A percentile compares a stretch with the other conserved stretches of the same genome.
These are phyloP conservation scores for Pythium oligandrum DNA, from an alignment of 352 stramenopile genomes.

Conservation along the genomic window DNA sequence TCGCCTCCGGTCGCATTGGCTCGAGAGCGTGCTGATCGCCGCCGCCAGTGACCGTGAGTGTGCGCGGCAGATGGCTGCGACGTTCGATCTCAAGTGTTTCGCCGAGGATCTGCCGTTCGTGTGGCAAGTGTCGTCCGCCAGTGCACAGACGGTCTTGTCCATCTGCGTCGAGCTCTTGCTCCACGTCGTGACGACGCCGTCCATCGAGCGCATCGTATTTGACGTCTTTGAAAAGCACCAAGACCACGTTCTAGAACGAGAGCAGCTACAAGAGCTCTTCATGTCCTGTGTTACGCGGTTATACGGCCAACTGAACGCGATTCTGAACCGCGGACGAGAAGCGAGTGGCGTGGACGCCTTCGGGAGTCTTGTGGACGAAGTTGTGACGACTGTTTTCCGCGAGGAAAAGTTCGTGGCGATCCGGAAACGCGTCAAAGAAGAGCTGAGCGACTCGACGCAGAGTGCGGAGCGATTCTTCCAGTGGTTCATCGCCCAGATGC, in stretches of 20 bases:
- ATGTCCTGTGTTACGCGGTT: conserved; percentile 5
- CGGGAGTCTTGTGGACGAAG: conserved; percentile 26
- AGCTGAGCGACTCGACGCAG: conserved; percentile 1
- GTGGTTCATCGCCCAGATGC: conserved; percentile 7
- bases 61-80: not conserved
- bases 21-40: not conserved
- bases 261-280: conserved; percentile 6
- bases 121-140: not conserved
- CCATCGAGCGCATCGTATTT: conserved; percentile 1
- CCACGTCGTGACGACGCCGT: conserved; percentile 5
- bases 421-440: conserved; percentile 3
- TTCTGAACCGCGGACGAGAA: not conserved
- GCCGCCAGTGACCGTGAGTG: not conserved
- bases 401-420: conserved; percentile 7
- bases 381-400: conserved; percentile 23
- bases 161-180: conserved; percentile 10
- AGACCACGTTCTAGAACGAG: conserved; percentile 1
- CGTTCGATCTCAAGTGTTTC: conserved; percentile 8
- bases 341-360: conserved; percentile 1
- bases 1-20: conserved; percentile 6
- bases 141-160: conserved; percentile 1
- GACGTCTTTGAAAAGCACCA: conserved; percentile 5
- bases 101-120: not conserved
- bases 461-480: conserved; percentile 7
- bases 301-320: conserved; percentile 7